Evolutionary conservation across 345 rosid species (phyloP), one percentile per base, ranked within the genome.

Genomic region (Bruguiera gymnorhiza): DNA sequence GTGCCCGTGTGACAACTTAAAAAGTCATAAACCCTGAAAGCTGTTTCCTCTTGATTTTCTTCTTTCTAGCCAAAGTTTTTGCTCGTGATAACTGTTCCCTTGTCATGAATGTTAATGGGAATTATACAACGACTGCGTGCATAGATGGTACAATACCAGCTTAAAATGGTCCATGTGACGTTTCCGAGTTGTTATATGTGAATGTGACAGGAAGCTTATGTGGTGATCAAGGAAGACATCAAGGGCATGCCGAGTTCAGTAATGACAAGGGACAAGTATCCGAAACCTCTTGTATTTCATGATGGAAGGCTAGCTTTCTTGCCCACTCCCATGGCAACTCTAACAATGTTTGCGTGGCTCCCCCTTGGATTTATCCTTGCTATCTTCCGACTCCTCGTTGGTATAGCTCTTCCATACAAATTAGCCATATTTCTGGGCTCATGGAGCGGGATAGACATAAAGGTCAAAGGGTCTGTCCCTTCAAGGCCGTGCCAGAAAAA

Each of bases 251-350:
- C 57, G 23, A 73, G 68, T 34, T 50, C 77, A 43, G 43, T 13
- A 26, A 76, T 76, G 69, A 63, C 92, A 26, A 88, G 88, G 73
- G 89, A 83, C 58, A 90, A 87, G 73, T 90, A 90, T 79, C 97
- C 98, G 36, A 95, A 88, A 61, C 99, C 96, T 6, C 75, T 95
- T 19, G 75, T 95, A 48, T 95, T 95, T 67, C 99, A 95, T 46
- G 99, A 95, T 29, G 99, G 99, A 61, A 89, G 99, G 80, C 86
- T 95, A n/a, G 98, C 94, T 4, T 95, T 95, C 83, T 75, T 92
- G 70, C 99, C 99, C 0, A 85, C 98, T 52, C 99, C 98, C 27
- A 62, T 68, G 0, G 91, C 98, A 32, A 86, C 96, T 53, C 80
- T 86, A 19, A 46, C 74, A 27, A 88, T 92, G 98, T 87, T 88